These are phyloP conservation scores for Coemansia sp. DNA, from an alignment of 192 early-diverging fungal species.

Conservation along the genomic window DNA sequence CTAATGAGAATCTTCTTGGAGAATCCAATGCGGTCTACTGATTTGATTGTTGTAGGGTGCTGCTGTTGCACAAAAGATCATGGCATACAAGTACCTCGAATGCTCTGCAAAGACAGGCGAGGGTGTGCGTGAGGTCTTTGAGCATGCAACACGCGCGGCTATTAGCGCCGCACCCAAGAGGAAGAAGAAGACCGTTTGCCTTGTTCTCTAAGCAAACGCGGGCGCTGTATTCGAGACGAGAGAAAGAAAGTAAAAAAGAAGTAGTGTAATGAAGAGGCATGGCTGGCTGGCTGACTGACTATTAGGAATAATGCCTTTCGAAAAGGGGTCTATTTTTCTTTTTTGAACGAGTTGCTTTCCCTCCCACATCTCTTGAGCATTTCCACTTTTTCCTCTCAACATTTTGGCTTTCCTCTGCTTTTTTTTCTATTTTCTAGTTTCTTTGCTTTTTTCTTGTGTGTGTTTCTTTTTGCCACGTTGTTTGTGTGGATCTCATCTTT, in stretches of 20 bases:
- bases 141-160: conserved; percentile 83
- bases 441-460: conserved; percentile 14
- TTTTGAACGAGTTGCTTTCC: neutral
- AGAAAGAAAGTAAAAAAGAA: neutral
- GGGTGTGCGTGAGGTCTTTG: conserved; percentile 56
- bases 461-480: conserved; percentile 5
- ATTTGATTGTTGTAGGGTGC: conserved; percentile 59
- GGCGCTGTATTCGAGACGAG: conserved; percentile 2
- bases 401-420: conserved; percentile 7
- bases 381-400: neutral
- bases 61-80: conserved; percentile 78
- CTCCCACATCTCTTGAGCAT: neutral
- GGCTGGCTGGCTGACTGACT: too few relatives aligned
- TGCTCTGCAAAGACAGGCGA: conserved; percentile 65
- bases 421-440: conserved; percentile 11
- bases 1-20: neutral
- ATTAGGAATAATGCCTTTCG: neutral
- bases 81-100: conserved; percentile 83
- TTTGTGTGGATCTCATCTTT: conserved; percentile 7
- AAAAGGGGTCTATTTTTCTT: conserved; percentile 3
- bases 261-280: neutral
- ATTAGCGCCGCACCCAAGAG: conserved; percentile 56
- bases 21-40: neutral
- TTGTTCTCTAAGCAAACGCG: conserved; percentile 36
- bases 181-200: conserved; percentile 41